A percentile compares a stretch with the other conserved stretches of the same genome.
These are phyloP conservation scores for Calonectria pauciramosa DNA, from an alignment of 2,329 filamentous ascomycete species.

Conservation along the genomic window DNA sequence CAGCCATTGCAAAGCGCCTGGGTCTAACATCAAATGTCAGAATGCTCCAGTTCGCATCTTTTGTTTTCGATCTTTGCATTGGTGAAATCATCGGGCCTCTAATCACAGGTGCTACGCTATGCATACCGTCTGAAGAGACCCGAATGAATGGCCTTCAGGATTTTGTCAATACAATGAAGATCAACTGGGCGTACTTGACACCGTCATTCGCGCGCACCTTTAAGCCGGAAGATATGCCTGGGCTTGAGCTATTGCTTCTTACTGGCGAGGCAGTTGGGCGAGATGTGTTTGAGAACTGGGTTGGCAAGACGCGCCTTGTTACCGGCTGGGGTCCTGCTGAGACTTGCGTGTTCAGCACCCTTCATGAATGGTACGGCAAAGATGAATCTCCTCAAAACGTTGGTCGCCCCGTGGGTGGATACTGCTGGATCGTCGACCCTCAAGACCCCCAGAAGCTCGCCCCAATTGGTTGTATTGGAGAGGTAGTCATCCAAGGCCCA, in stretches of 20 bases:
- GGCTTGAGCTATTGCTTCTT: conserved; percentile 41
- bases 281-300: too few species aligned
- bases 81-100: conserved; percentile 36
- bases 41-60: too few species aligned
- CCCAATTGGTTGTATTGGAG: conserved; percentile 33
- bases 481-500: conserved; percentile 38
- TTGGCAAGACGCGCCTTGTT: too few species aligned
- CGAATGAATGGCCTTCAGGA: conserved; percentile 23
- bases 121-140: conserved; percentile 31
- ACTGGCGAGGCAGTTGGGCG: too few species aligned
- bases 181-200: conserved; percentile 40
- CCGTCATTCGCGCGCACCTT: conserved; percentile 39
- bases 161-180: conserved; percentile 27
- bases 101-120: conserved; percentile 35
- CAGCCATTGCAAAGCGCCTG: conserved; percentile 13
- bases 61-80: conserved; percentile 1
- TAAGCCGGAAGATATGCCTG: conserved; percentile 30
- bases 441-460: conserved; percentile 33
- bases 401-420: conserved; percentile 16
- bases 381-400: conserved; percentile 2
- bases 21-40: too few species aligned
- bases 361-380: neutral
- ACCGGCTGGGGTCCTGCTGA: conserved; percentile 48
- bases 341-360: neutral
- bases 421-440: conserved; percentile 37